Percentiles rank a stretch among this genome's conserved stretches.
Conservation (phyloP, 2,329 filamentous ascomycete species). For the Hymenotorrendiella dingleyae region DNA sequence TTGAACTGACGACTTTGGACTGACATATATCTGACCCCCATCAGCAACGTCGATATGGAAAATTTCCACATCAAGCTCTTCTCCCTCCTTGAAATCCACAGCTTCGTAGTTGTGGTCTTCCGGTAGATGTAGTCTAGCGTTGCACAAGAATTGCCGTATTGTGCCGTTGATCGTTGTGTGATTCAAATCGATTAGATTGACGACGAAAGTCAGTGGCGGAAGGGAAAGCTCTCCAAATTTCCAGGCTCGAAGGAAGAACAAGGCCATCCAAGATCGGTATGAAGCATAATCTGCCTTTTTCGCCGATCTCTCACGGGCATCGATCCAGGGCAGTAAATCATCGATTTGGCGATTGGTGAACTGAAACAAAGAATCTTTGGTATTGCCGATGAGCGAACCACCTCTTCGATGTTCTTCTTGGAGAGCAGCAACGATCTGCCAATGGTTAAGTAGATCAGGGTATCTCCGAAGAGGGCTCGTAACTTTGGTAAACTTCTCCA, state of each 20-base stretch:
- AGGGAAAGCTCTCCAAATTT: conserved; percentile 41
- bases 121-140: background rate
- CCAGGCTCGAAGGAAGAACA: conserved; percentile 57
- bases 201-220: conserved; percentile 37
- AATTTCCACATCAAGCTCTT: conserved; percentile 5
- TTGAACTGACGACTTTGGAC: background rate
- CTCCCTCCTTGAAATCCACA: background rate
- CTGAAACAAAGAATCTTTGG: conserved; percentile 25
- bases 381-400: conserved; percentile 32
- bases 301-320: conserved; percentile 23
- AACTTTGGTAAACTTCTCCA: conserved; percentile 55
- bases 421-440: conserved; percentile 58
- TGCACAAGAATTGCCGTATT: background rate
- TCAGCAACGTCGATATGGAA: background rate
- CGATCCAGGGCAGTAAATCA: conserved; percentile 23
- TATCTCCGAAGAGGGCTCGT: conserved; percentile 63
- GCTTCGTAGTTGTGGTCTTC: background rate
- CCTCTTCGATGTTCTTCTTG: conserved; percentile 37
- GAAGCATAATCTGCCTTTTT: conserved; percentile 21
- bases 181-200: conserved; percentile 7
- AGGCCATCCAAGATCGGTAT: conserved; percentile 48
- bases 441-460: conserved; percentile 57
- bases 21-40: background rate
- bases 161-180: background rate
- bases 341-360: conserved; percentile 26